Evolutionary conservation across 129 eudicot genomes (phyloP).

Genomic region (Ambrosia trifida): DNA sequence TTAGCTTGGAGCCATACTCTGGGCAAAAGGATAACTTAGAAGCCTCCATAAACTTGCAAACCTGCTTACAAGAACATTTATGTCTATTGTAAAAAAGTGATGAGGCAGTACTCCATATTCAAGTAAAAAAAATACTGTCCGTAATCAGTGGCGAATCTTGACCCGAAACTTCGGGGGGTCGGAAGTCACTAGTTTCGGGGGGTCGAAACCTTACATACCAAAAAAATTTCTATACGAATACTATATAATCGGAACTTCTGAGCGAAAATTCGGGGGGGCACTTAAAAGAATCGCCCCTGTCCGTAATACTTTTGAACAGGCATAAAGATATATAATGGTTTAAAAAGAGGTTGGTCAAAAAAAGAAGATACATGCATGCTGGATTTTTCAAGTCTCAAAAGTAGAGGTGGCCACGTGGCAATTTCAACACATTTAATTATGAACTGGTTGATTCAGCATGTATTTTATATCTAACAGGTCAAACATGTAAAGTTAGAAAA

Average conservation of each 20-base stretch:
- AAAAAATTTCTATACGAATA: too few relatives aligned
- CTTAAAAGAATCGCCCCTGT: too few relatives aligned
- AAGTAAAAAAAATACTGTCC: background rate
- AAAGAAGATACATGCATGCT: constrained; percentile 1
- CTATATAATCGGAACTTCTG: too few relatives aligned
- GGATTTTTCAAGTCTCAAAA: constrained; percentile 1
- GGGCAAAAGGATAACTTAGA: constrained; percentile 90
- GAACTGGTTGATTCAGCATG: background rate
- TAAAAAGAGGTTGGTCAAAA: constrained; percentile 6
- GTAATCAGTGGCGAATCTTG: too few relatives aligned
- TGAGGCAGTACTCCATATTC: constrained; percentile 3
- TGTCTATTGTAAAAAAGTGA: constrained; percentile 15
- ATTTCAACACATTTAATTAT: background rate
- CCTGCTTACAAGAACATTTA: constrained; percentile 45
- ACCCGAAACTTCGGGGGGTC: too few relatives aligned
- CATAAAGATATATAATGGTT: constrained; percentile 17
- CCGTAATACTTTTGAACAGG: constrained; percentile 4
- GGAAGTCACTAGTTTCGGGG: too few relatives aligned
- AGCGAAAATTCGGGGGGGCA: too few relatives aligned
- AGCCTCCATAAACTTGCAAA: constrained; percentile 94
- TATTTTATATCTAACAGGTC: background rate
- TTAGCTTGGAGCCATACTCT: constrained; percentile 94
- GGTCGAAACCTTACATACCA: too few relatives aligned
- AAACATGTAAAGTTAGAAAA: background rate
- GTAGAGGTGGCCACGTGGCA: background rate